Evolutionary conservation across 371 early-diverging fungal species (phyloP).

Genomic region (Mucor velutinosus): DNA sequence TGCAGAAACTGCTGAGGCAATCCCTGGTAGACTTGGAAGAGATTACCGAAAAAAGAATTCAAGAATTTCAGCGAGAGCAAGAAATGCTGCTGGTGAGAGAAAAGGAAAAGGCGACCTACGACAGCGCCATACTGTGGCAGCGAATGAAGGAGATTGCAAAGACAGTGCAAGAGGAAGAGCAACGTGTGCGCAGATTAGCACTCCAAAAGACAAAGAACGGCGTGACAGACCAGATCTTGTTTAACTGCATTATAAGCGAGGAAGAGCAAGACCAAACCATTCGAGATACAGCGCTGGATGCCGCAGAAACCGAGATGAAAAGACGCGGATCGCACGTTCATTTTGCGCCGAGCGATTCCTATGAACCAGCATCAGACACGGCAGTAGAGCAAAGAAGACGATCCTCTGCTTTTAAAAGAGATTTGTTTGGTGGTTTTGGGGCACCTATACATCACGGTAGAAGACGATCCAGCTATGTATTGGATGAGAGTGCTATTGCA

Average conservation of each 20-base stretch:
- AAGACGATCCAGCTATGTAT: slow-evolving; percentile 26
- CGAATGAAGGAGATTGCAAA: slow-evolving; percentile 29
- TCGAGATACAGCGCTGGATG: neutral
- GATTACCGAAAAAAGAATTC: slow-evolving; percentile 30
- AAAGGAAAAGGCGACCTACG: slow-evolving; percentile 27
- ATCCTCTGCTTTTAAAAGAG: slow-evolving; percentile 2
- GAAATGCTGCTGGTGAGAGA: slow-evolving; percentile 13
- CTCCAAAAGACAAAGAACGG: neutral
- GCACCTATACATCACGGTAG: neutral
- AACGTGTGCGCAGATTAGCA: neutral
- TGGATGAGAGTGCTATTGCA: slow-evolving; percentile 28
- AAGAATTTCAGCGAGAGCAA: slow-evolving; percentile 30
- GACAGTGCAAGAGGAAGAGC: slow-evolving; percentile 16
- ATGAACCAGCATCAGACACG: neutral
- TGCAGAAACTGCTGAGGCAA: slow-evolving; percentile 26
- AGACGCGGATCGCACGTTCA: neutral
- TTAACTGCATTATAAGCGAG: neutral
- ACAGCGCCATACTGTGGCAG: slow-evolving; percentile 34
- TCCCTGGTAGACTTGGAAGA: slow-evolving; percentile 19
- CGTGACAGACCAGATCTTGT: neutral
- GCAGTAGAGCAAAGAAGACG: slow-evolving; percentile 3
- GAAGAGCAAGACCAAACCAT: neutral
- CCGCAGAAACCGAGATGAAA: neutral
- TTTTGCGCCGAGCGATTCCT: neutral
- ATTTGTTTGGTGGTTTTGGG: neutral